Base-by-base conservation (phyloP, 495 filamentous ascomycete genomes). In the Thermochaetoides thermophila region DNA sequence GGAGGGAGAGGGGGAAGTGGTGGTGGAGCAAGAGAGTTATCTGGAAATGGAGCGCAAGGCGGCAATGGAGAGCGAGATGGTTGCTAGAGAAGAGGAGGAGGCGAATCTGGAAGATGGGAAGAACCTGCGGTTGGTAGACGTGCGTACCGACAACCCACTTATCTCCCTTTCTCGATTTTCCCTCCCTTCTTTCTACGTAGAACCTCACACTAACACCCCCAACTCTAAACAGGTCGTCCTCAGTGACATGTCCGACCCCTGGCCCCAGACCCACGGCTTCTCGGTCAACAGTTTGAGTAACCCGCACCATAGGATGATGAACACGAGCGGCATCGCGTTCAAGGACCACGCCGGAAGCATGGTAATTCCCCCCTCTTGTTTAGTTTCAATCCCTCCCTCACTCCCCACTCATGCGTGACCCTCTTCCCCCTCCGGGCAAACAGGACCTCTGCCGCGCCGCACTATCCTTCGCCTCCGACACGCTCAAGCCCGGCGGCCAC, bases 181-280 rank as follows among this genome's bases (percentile, higher is more conserved):
- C 14, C 25, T 18, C 16, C 13, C 17, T 10, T 11, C 3, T 24
- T 24, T 14, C 32, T 15, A 27, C 24, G n/a, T 18, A 25, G 23
- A n/a, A 25, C 15, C 12, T 8, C 5, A n/a, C 10, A 29, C 19
- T 26, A 14, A 32, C 16, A 14, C 33, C 24, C 14, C 12, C 7
- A 31, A 31, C 14, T 12, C 2, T 20, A 14, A 24, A 39, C 39
- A 67, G 61, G 40, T 97, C 48, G 80, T 97, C 46, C 60, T 97
- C 45, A 91, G 82, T 68, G 89, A 97, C 76, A 97, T 97, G 89
- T 97, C 73, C 63, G 87, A 68, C 63, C 86, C 89, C 81, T 93
- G 84, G 84, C 57, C 67, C 43, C 78, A 81, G 64, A 74, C 70
- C 20, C 69, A 69, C 47, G 78, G 78, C 25, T 84, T 77, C 60